Evolutionary conservation across 2,329 filamentous ascomycete species (phyloP), one percentile per base, ranked within the genome.

Genomic region (Fusarium pseudonygamai): DNA sequence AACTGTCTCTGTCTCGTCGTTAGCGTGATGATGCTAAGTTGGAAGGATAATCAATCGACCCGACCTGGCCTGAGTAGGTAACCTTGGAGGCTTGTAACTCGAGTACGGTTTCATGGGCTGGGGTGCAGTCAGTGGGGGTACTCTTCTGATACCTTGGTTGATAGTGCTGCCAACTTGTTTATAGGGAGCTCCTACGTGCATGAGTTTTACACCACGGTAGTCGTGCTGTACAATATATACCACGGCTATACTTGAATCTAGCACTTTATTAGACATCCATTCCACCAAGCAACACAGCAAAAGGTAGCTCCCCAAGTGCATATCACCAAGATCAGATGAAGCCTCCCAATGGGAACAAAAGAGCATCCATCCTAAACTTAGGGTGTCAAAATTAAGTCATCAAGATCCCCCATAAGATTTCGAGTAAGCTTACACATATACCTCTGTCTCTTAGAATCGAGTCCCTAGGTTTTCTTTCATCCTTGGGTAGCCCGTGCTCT

Each of bases 21-120:
- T 72, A 64, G 62, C 57, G 62, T 61, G 67, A 72, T 73, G 68
- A 55, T 73, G 65, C 63, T 73, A 60, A 37, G 36, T 37, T 37
- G 18, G 55, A 53, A 73, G 58, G 55, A 64, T 58, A 69, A 69
- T 69, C 65, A 69, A 64, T 64, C 67, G 46, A 46, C 65, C 67
- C 67, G 67, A 69, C 47, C 30, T 72, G 59, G 62, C 65, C 64
- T 55, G 53, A 63, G 45, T 55, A 28, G 6, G 6, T 28, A 69
- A 43, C 64, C 50, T 67, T 71, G 67, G 66, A 53, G 57, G 40
- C 42, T 66, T 70, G 69, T 64, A 73, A 49, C 46, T 67, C 60
- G 46, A 58, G 64, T 55, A 45, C 37, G 28, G 65, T 56, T 68
- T 68, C 69, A 59, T 55, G 70, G 59, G 60, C 56, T 63, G 65